Percentiles rank a stretch among this genome's conserved stretches.
These are phyloP conservation scores for Aspergillus panamensis DNA, from an alignment of 495 filamentous ascomycete species.

Conservation along the genomic window DNA sequence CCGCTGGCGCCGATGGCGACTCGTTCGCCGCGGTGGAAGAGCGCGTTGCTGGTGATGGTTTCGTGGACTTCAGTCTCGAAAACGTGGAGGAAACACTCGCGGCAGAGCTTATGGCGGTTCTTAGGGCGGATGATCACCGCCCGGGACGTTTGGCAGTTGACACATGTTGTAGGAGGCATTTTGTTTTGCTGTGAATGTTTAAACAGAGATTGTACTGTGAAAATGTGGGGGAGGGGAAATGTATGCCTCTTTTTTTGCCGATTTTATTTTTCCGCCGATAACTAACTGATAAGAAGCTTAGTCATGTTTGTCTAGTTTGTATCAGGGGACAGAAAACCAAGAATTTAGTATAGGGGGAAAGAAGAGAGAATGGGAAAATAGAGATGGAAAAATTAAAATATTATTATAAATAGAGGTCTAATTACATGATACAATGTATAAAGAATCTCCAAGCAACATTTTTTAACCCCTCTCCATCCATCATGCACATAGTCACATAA, in stretches of 20 bases:
- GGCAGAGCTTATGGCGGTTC: constrained; percentile 89
- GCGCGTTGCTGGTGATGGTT: constrained; percentile 71
- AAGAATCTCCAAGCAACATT: not conserved
- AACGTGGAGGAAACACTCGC: constrained; percentile 73
- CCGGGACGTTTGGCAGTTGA: constrained; percentile 67
- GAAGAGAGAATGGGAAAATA: not conserved
- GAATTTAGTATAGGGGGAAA: not conserved
- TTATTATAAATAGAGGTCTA: constrained; percentile 7
- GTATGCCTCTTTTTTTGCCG: not conserved
- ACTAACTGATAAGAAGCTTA: constrained; percentile 14
- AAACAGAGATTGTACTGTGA: not conserved
- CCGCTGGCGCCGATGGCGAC: constrained; percentile 95
- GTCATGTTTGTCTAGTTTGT: constrained; percentile 20
- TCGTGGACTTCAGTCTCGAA: constrained; percentile 95
- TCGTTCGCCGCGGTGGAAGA: constrained; percentile 82
- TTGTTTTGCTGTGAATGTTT: constrained; percentile 7
- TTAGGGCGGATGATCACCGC: constrained; percentile 92
- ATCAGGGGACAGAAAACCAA: not conserved
- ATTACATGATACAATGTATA: constrained; percentile 5
- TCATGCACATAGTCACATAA: not conserved
- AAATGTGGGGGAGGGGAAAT: constrained; percentile 11
- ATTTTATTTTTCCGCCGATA: constrained; percentile 7
- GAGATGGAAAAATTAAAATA: not conserved
- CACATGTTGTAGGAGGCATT: constrained; percentile 65
- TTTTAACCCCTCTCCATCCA: not conserved